These are phyloP conservation scores for Mycosarcoma mackinlayi DNA, from an alignment of 1,284 basidiomycete genomes.

Conservation along the genomic window DNA sequence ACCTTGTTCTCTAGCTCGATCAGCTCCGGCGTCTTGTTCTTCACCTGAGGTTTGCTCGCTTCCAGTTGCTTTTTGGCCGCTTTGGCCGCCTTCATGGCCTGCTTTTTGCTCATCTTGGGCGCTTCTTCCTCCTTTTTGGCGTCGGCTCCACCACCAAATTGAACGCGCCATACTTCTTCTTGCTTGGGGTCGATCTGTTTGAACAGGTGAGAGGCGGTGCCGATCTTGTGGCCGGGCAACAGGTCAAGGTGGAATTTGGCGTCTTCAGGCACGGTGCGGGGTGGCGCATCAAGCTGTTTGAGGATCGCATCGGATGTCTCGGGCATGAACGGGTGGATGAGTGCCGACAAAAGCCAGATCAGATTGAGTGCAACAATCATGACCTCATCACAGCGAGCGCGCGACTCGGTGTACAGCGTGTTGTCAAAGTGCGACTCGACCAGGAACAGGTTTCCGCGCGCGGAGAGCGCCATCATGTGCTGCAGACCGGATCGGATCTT, in stretches of 20 bases:
- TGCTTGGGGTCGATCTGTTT: slow-evolving; percentile 92
- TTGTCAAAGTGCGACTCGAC: slow-evolving; percentile 93
- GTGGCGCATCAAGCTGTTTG: slow-evolving; percentile 87
- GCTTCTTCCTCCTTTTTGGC: slow-evolving; percentile 36
- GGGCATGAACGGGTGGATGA: slow-evolving; percentile 97
- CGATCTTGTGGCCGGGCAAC: slow-evolving; percentile 85
- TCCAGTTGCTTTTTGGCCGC: slow-evolving; percentile 59
- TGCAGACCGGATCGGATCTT: slow-evolving; percentile 89
- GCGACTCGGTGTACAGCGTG: slow-evolving; percentile 82
- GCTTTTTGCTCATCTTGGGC: slow-evolving; percentile 64
- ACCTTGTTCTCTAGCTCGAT: slow-evolving; percentile 52
- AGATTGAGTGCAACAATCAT: slow-evolving; percentile 88
- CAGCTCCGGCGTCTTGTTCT: slow-evolving; percentile 61
- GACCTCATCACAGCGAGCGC: slow-evolving; percentile 87
- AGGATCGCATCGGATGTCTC: slow-evolving; percentile 84
- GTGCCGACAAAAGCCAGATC: slow-evolving; percentile 87
- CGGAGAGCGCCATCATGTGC: slow-evolving; percentile 88
- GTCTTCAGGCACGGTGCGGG: slow-evolving; percentile 74
- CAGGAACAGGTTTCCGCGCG: slow-evolving; percentile 92
- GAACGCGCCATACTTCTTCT: slow-evolving; percentile 82
- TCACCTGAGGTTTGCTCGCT: slow-evolving; percentile 43
- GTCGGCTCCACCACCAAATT: slow-evolving; percentile 78
- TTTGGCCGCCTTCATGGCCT: slow-evolving; percentile 63
- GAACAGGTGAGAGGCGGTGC: slow-evolving; percentile 89
- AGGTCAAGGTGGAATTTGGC: slow-evolving; percentile 77